phyloP scores from a whole-genome alignment of 2,329 filamentous ascomycete species.

The Cyanodermella asteris region DNA sequence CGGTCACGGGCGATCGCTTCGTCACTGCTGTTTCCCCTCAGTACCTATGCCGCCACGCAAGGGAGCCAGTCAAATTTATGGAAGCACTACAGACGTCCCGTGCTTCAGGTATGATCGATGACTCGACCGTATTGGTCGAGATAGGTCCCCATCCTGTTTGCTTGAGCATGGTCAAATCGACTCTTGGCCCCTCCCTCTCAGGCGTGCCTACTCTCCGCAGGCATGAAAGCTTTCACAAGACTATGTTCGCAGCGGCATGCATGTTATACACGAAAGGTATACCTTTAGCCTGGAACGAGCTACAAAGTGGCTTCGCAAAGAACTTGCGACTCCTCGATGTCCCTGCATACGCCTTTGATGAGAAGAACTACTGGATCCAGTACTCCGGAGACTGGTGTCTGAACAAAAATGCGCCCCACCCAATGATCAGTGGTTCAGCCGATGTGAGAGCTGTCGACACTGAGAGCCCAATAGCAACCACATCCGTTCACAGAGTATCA shows the following conservation, averaged over 20 bases:
- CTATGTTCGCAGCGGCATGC: constrained; percentile 34
- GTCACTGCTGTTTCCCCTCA: constrained; percentile 49
- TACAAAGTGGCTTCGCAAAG: constrained; percentile 37
- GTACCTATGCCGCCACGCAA: constrained; percentile 43
- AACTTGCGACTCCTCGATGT: constrained; percentile 39
- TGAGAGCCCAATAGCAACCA: constrained; percentile 36
- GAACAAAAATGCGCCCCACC: constrained; percentile 33
- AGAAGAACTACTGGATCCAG: constrained; percentile 52
- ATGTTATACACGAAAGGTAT: constrained; percentile 40
- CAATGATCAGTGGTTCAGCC: constrained; percentile 10
- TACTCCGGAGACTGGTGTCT: constrained; percentile 52
- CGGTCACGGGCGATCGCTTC: no score
- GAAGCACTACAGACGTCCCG: constrained; percentile 38
- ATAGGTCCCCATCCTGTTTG: constrained; percentile 54
- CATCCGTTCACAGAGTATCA: constrained; percentile 41
- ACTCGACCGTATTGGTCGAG: constrained; percentile 49
- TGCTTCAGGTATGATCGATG: constrained; percentile 35
- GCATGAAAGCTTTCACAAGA: constrained; percentile 42
- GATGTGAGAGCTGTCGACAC: constrained; percentile 18
- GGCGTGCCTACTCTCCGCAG: constrained; percentile 40
- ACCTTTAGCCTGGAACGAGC: constrained; percentile 48
- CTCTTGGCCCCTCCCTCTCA: constrained; percentile 31
- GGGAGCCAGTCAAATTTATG: constrained; percentile 48
- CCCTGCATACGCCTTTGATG: constrained; percentile 45
- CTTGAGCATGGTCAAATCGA: constrained; percentile 44